Percentiles rank a stretch among this genome's conserved stretches.
phyloP scores from a whole-genome alignment of 371 early-diverging fungal genomes.

The Mortierella sp. region DNA sequence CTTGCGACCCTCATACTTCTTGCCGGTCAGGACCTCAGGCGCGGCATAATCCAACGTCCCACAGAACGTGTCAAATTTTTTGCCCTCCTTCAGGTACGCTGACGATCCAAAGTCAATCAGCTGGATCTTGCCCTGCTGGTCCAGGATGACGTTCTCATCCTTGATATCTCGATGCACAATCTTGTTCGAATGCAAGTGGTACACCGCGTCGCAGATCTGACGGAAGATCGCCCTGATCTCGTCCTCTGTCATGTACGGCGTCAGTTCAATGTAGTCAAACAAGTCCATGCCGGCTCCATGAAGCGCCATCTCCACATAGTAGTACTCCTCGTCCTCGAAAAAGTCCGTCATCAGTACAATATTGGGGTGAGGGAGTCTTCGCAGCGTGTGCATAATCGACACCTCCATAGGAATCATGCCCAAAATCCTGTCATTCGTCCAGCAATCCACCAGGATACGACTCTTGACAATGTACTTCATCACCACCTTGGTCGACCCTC shows the following conservation, averaged over 20 bases:
- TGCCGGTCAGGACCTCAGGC: constrained; percentile 79
- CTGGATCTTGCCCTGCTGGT: constrained; percentile 66
- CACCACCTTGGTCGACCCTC: constrained; percentile 69
- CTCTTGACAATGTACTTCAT: constrained; percentile 85
- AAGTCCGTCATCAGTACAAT: constrained; percentile 74
- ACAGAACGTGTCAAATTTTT: constrained; percentile 79
- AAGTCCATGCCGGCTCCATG: constrained; percentile 79
- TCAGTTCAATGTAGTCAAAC: constrained; percentile 82
- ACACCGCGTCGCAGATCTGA: constrained; percentile 74
- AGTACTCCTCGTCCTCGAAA: constrained; percentile 78
- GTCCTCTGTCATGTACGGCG: constrained; percentile 66
- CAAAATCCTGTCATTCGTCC: constrained; percentile 76
- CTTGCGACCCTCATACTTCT: constrained; percentile 79
- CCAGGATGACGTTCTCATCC: constrained; percentile 83
- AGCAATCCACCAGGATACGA: constrained; percentile 78
- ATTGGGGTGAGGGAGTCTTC: constrained; percentile 71
- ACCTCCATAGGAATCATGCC: constrained; percentile 80
- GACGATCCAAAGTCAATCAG: constrained; percentile 85
- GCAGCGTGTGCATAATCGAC: constrained; percentile 74
- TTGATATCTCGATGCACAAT: constrained; percentile 87
- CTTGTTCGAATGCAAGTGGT: constrained; percentile 75
- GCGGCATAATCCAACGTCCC: constrained; percentile 84
- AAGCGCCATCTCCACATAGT: constrained; percentile 76
- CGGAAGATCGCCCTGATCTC: constrained; percentile 72
- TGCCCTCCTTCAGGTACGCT: constrained; percentile 72